Conservation (phyloP, 1,284 basidiomycete species). For the Megacollybia platyphylla region DNA sequence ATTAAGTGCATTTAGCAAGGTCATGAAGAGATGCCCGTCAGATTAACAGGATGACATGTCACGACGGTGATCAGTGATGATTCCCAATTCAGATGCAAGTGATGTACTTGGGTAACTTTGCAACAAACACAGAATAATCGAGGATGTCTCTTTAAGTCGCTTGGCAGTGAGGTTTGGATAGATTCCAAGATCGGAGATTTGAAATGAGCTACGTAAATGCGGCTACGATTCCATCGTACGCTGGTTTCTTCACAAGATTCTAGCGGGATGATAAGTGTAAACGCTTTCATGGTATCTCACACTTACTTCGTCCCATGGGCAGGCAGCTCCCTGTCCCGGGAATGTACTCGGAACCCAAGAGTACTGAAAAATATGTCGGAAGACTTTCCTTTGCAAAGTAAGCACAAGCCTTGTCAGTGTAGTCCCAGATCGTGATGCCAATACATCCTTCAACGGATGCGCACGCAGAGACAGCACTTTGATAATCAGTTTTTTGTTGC, state of each 20-base stretch:
- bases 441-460: conserved; percentile 33
- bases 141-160: too few relatives aligned
- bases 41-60: too few relatives aligned
- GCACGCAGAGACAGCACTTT: conserved; percentile 39
- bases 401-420: conserved; percentile 9
- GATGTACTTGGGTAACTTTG: too few relatives aligned
- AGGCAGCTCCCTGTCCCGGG: conserved; percentile 32
- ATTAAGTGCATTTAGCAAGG: too few relatives aligned
- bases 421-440: conserved; percentile 44
- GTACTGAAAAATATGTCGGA: conserved; percentile 16
- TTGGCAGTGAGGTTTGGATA: too few relatives aligned
- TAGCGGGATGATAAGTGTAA: conserved; percentile 5
- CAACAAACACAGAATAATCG: too few relatives aligned
- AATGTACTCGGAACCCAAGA: conserved; percentile 42
- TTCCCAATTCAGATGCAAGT: too few relatives aligned
- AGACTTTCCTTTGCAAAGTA: neutral
- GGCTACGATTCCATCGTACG: conserved; percentile 26
- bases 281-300: neutral
- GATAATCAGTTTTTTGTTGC: conserved; percentile 44
- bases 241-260: conserved; percentile 25
- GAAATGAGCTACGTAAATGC: conserved; percentile 10
- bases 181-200: too few relatives aligned
- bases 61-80: too few relatives aligned
- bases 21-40: too few relatives aligned
- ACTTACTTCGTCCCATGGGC: conserved; percentile 33